Evolutionary conservation across 805 yeast genomes (phyloP).

Genomic region (Candida oleophila): DNA sequence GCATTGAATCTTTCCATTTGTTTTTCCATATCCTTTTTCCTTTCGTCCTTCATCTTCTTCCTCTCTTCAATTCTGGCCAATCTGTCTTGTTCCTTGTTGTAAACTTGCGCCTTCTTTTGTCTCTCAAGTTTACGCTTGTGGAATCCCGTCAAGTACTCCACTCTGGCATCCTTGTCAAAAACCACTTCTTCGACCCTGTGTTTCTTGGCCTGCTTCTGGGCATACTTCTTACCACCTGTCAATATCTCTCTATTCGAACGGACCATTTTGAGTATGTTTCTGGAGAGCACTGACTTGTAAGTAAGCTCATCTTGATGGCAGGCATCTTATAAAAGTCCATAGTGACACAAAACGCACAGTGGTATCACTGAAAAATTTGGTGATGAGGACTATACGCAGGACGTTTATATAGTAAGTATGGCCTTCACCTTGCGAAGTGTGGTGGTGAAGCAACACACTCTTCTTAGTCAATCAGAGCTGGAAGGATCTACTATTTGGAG

Average conservation of each 20-base stretch:
- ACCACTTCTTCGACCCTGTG: constrained; percentile 79
- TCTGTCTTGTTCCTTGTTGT: constrained; percentile 74
- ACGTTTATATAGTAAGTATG: too few species aligned
- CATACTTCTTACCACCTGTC: constrained; percentile 83
- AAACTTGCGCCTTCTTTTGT: constrained; percentile 80
- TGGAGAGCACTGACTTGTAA: neutral
- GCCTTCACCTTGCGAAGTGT: too few species aligned
- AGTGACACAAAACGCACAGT: neutral
- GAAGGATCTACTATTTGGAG: too few species aligned
- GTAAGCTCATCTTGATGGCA: neutral
- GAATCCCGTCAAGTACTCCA: constrained; percentile 89
- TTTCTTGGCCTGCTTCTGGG: constrained; percentile 61
- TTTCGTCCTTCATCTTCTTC: constrained; percentile 65
- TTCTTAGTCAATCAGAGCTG: too few species aligned
- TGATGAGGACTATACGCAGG: neutral
- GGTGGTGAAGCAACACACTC: too few species aligned
- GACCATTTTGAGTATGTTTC: constrained; percentile 3
- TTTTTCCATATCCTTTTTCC: constrained; percentile 61
- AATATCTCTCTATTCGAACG: constrained; percentile 76
- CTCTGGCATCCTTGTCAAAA: constrained; percentile 76
- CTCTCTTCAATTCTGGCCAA: constrained; percentile 75
- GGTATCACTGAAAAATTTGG: too few species aligned
- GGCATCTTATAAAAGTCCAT: neutral
- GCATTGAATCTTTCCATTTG: constrained; percentile 60
- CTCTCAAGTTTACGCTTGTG: constrained; percentile 90